phyloP scores from a whole-genome alignment of 108 stramenopile species.

The Cyclotella kingstonii region DNA sequence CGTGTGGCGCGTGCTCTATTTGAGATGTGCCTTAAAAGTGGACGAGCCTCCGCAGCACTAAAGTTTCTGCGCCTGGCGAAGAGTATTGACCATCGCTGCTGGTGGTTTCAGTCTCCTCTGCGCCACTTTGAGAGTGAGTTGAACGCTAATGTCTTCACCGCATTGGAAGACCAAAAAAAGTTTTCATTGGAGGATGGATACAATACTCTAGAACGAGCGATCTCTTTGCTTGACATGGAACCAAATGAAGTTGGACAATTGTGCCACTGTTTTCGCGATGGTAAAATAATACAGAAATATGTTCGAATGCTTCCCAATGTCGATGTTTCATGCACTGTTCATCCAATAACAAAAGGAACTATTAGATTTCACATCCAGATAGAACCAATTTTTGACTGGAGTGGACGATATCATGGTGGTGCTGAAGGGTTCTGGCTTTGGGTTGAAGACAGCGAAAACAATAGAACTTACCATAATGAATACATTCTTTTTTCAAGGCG shows the following conservation, averaged over 20 bases:
- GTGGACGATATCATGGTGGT: constrained; percentile 77
- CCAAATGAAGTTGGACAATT: constrained; percentile 91
- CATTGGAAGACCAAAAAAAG: constrained; percentile 69
- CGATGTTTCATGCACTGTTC: constrained; percentile 72
- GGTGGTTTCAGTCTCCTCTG: constrained; percentile 96
- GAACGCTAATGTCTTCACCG: constrained; percentile 57
- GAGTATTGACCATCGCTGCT: constrained; percentile 89
- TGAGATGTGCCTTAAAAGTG: constrained; percentile 89
- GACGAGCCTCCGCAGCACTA: constrained; percentile 64
- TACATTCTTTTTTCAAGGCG: constrained; percentile 67
- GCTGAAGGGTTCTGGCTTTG: constrained; percentile 92
- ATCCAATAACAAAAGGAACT: constrained; percentile 91
- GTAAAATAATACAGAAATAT: constrained; percentile 65
- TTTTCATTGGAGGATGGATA: constrained; percentile 39
- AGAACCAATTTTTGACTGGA: constrained; percentile 85
- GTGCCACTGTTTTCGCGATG: constrained; percentile 62
- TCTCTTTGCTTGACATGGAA: constrained; percentile 87
- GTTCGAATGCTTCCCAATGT: constrained; percentile 81
- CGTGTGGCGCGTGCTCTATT: constrained; percentile 96
- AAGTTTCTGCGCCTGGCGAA: constrained; percentile 91
- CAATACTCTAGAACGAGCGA: constrained; percentile 55
- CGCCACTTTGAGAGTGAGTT: constrained; percentile 88
- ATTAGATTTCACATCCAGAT: constrained; percentile 76
- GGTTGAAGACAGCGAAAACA: constrained; percentile 93
- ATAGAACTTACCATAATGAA: constrained; percentile 84